Percentiles rank a stretch among this genome's conserved stretches.
Conservation (phyloP, 2,329 filamentous ascomycete genomes). For the Fusarium continuum region DNA sequence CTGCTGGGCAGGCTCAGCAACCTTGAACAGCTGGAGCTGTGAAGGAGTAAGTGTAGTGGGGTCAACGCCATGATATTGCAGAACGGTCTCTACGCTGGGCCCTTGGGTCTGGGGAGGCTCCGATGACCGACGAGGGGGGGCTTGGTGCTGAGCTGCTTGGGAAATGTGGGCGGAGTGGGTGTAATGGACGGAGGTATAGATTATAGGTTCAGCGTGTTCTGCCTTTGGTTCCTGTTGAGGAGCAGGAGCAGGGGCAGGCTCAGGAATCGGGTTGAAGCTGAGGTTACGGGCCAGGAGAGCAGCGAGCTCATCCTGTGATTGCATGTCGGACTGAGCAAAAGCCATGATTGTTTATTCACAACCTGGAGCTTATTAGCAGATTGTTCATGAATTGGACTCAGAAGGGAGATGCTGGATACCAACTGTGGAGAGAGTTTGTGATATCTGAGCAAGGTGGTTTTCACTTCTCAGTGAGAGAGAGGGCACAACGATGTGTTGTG, state of each 20-base stretch:
- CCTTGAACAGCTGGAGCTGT: conserved; percentile 81
- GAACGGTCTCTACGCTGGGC: conserved; percentile 64
- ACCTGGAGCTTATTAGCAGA: conserved; percentile 22
- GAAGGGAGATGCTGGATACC: conserved; percentile 23
- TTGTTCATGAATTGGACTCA: neutral
- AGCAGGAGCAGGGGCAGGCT: conserved; percentile 24
- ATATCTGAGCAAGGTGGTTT: neutral
- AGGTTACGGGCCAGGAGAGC: conserved; percentile 81
- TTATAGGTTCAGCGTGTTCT: conserved; percentile 57
- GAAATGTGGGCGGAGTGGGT: conserved; percentile 75
- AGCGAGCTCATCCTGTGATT: conserved; percentile 84
- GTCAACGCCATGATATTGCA: conserved; percentile 75
- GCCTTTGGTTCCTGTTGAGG: conserved; percentile 45
- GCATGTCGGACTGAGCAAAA: conserved; percentile 59
- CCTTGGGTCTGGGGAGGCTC: conserved; percentile 60
- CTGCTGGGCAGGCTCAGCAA: conserved; percentile 76
- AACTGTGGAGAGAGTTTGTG: conserved; percentile 4
- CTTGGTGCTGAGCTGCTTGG: conserved; percentile 46
- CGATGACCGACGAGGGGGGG: conserved; percentile 58
- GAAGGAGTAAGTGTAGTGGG: conserved; percentile 73
- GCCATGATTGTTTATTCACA: conserved; percentile 47
- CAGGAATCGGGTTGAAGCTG: conserved; percentile 61
- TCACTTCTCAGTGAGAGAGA: neutral
- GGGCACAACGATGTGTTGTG: neutral
- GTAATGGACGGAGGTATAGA: conserved; percentile 85